phyloP scores from a whole-genome alignment of 352 stramenopile genomes.

The Thalassiosira allenii region DNA sequence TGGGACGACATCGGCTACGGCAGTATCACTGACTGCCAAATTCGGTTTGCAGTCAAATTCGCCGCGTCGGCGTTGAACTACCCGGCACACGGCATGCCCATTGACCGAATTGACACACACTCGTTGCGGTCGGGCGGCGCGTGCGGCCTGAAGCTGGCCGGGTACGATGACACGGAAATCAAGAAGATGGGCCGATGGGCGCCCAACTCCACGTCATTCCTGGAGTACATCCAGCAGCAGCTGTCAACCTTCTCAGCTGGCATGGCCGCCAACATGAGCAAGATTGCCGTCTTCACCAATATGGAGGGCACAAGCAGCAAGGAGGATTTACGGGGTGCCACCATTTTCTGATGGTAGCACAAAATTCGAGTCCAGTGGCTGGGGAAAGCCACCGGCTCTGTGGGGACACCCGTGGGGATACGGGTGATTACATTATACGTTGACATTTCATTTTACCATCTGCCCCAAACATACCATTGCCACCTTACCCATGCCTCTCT shows the following conservation, averaged over 20 bases:
- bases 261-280: conserved; percentile 35
- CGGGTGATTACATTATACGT: too few relatives aligned
- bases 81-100: conserved; percentile 13
- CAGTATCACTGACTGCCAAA: too few relatives aligned
- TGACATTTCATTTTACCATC: too few relatives aligned
- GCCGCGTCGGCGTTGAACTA: conserved; percentile 13
- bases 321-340: too few relatives aligned
- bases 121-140: conserved; percentile 13
- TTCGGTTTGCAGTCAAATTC: not conserved
- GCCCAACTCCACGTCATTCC: conserved; percentile 6
- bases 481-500: too few relatives aligned
- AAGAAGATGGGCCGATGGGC: conserved; percentile 46
- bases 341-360: too few relatives aligned
- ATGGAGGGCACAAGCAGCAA: too few relatives aligned
- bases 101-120: conserved; percentile 28
- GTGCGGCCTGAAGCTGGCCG: not conserved
- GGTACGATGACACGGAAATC: conserved; percentile 17
- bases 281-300: conserved; percentile 30
- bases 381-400: too few relatives aligned
- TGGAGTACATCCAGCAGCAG: conserved; percentile 41
- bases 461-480: too few relatives aligned
- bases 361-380: too few relatives aligned
- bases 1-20: too few relatives aligned
- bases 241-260: conserved; percentile 21
- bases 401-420: too few relatives aligned